A percentile compares a stretch with the other conserved stretches of the same genome.
phyloP scores from a whole-genome alignment of 2,329 filamentous ascomycete species.

The Botrytis tulipae region DNA sequence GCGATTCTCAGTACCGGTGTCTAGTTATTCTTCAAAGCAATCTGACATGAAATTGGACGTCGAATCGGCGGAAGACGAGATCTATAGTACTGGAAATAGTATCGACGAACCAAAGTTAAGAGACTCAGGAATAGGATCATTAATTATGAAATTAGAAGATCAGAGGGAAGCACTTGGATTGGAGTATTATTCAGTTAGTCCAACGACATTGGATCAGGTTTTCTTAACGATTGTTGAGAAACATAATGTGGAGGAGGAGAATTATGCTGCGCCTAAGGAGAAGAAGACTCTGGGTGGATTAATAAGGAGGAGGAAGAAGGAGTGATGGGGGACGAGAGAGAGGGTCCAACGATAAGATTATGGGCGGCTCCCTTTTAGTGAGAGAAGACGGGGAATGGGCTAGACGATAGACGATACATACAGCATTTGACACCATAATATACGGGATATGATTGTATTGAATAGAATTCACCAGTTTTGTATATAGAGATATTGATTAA shows the following conservation, averaged over 20 bases:
- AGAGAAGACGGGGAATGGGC: background rate
- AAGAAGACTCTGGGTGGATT: constrained; percentile 11
- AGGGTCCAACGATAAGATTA: too few relatives aligned
- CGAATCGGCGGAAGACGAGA: constrained; percentile 26
- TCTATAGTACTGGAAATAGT: constrained; percentile 24
- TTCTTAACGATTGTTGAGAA: constrained; percentile 81
- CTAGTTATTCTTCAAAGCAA: constrained; percentile 42
- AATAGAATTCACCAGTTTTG: background rate
- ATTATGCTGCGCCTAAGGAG: constrained; percentile 41
- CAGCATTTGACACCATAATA: background rate
- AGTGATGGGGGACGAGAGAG: background rate
- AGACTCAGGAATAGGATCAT: constrained; percentile 52
- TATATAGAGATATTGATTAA: background rate
- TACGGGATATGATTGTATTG: background rate
- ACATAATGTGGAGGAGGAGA: constrained; percentile 77
- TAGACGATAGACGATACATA: background rate
- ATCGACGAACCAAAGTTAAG: constrained; percentile 16
- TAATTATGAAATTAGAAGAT: constrained; percentile 73
- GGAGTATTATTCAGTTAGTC: constrained; percentile 82
- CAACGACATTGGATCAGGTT: constrained; percentile 86
- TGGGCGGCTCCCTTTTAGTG: background rate
- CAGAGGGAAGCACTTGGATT: constrained; percentile 67
- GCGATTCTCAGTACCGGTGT: constrained; percentile 69
- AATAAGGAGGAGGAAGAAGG: background rate
- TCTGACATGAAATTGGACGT: background rate